Base-by-base conservation (phyloP, 2,329 filamentous ascomycete genomes). In the Aspergillus persii region DNA sequence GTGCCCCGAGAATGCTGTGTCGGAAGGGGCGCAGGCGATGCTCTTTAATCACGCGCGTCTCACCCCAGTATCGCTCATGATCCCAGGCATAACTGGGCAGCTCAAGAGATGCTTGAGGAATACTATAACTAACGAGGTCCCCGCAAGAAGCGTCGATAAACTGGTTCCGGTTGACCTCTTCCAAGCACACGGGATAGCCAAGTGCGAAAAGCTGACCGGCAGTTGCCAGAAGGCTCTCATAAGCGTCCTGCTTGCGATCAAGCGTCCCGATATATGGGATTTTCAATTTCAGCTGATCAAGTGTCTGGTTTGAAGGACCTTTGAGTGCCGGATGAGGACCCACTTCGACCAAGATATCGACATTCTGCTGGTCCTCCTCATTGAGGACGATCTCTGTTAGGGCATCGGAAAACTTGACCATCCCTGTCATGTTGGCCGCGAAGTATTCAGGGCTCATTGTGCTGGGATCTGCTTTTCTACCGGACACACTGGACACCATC, bases 301-400 rank as follows among this genome's bases (percentile, higher is more conserved):
- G 12, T 8, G 48, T 59, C 46, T 54, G 50, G 47, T 41, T 41
- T 3, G 60, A 27, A 2, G 70, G 68, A 2, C 69, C 61, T 23
- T 61, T 61, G 7, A 72, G 56, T 2, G 69, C 65, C 6, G 63
- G 57, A 51, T 73, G 69, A 9, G 59, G 56, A 8, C 59, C 59
- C 11, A 61, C 27, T 30, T 61, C 59, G 7, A 61, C 39, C n/a
- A 58, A 26, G 7, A 57, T 44, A 9, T 59, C 53, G 4, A 58
- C 50, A 27, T 30, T 29, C n/a, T 50, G 26, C 9, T 36, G 26
- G 29, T 26, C n/a, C 3, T 54, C 48, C 3, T 50, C 33, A 26
- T 53, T 8, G 1, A 58, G 30, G 8, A 56, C n/a, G 4, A 53
- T 33, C 9, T 30, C 52, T 8, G n/a, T 27, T 33, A 56, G 30